These are phyloP conservation scores for Tylopilus subfusipes DNA, from an alignment of 768 basidiomycete genomes.

Conservation along the genomic window DNA sequence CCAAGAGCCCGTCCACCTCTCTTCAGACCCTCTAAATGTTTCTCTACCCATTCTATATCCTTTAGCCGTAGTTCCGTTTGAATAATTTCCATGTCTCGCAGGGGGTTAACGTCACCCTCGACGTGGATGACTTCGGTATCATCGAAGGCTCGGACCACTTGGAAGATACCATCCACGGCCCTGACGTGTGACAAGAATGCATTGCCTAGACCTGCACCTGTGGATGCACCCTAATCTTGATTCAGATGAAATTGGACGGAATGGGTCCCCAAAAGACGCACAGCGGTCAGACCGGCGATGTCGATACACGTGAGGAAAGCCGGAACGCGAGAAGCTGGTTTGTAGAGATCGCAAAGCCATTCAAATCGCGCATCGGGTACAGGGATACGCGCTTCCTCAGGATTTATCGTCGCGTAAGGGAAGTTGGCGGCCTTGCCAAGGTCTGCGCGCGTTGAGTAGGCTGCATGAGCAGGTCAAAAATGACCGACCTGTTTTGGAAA, in stretches of 20 bases:
- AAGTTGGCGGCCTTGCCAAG: conserved; percentile 96
- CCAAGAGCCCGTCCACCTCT: conserved; percentile 70
- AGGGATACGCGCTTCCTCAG: conserved; percentile 93
- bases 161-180: conserved; percentile 98
- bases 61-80: conserved; percentile 90
- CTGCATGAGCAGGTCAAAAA: not conserved
- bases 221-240: conserved; percentile 77
- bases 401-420: conserved; percentile 92
- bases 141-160: conserved; percentile 96
- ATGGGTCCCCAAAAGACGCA: conserved; percentile 38
- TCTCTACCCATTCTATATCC: conserved; percentile 99
- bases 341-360: conserved; percentile 90
- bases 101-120: conserved; percentile 94
- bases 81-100: conserved; percentile 98
- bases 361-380: conserved; percentile 94
- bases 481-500: conserved; percentile 80
- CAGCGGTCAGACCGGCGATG: conserved; percentile 95
- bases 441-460: conserved; percentile 42
- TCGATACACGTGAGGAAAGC: conserved; percentile 98
- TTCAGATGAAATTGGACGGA: conserved; percentile 16
- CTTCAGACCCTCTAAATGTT: conserved; percentile 75
- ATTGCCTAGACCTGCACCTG: conserved; percentile 96
- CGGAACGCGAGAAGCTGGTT: conserved; percentile 82
- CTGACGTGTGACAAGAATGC: conserved; percentile 97
- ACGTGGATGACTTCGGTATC: conserved; percentile 99